Percentiles rank a stretch among this genome's conserved stretches.
Conservation (phyloP, 495 filamentous ascomycete genomes). For the Neurospora sublineolata region DNA sequence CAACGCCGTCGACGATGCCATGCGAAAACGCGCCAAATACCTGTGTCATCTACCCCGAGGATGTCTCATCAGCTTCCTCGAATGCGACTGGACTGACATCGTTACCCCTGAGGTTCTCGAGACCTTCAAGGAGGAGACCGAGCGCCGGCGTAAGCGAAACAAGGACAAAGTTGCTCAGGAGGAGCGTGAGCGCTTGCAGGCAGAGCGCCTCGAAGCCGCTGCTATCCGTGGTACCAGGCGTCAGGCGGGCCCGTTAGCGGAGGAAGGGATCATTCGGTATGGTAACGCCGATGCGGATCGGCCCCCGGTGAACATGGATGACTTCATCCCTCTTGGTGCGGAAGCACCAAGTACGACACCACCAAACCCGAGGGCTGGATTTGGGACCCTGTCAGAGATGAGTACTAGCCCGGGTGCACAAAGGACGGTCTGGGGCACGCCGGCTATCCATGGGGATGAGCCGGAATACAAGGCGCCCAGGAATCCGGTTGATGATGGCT, state of each 20-base stretch:
- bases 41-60: slow-evolving; percentile 83
- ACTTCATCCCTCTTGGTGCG: slow-evolving; percentile 56
- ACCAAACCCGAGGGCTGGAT: slow-evolving; percentile 27
- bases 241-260: slow-evolving; percentile 23
- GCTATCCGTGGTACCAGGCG: slow-evolving; percentile 32
- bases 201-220: slow-evolving; percentile 67
- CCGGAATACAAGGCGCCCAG: slow-evolving; percentile 22
- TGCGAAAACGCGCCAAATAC: slow-evolving; percentile 81
- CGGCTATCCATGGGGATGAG: slow-evolving; percentile 40
- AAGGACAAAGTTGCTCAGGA: slow-evolving; percentile 79
- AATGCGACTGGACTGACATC: slow-evolving; percentile 94
- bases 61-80: slow-evolving; percentile 85
- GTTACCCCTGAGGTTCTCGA: slow-evolving; percentile 65
- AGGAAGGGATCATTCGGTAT: slow-evolving; percentile 23
- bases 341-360: slow-evolving; percentile 25
- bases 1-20: slow-evolving; percentile 80
- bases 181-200: slow-evolving; percentile 78
- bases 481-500: slow-evolving; percentile 53
- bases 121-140: slow-evolving; percentile 63
- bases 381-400: slow-evolving; percentile 39
- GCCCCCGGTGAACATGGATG: slow-evolving; percentile 33
- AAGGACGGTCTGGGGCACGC: slow-evolving; percentile 83
- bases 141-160: slow-evolving; percentile 66
- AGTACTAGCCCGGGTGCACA: slow-evolving; percentile 64
- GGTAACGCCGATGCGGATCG: slow-evolving; percentile 12